These are phyloP conservation scores for Trametes meyenii DNA, from an alignment of 768 basidiomycete species.

Conservation along the genomic window DNA sequence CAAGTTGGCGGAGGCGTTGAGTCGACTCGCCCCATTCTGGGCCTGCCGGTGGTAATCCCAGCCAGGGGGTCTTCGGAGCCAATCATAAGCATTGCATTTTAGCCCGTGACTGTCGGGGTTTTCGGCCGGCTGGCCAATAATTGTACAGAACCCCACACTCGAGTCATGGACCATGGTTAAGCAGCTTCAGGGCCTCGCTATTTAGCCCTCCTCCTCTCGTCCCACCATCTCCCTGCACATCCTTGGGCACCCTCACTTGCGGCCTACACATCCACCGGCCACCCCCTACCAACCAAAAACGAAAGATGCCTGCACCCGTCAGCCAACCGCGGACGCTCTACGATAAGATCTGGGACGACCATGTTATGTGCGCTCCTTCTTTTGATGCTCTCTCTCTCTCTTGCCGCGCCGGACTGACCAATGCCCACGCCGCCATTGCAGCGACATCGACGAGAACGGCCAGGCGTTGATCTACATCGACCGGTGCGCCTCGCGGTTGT, in stretches of 20 bases:
- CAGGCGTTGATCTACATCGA: slow-evolving; percentile 78
- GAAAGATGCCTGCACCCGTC: slow-evolving; percentile 59
- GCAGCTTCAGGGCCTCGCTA: no score
- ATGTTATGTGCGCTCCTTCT: slow-evolving; percentile 70
- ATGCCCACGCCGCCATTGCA: slow-evolving; percentile 33
- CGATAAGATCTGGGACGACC: slow-evolving; percentile 98
- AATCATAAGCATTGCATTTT: background rate
- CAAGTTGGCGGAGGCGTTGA: no score
- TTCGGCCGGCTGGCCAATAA: background rate
- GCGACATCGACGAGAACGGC: slow-evolving; percentile 74
- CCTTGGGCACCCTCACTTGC: no score
- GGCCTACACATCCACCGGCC: background rate
- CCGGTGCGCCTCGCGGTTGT: slow-evolving; percentile 34
- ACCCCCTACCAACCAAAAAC: background rate
- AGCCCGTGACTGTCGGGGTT: background rate
- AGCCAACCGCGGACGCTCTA: slow-evolving; percentile 83
- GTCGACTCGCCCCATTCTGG: no score
- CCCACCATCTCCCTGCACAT: no score
- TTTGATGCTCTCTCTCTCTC: background rate
- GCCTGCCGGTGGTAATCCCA: no score
- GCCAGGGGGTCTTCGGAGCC: no score
- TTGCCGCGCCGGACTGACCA: background rate
- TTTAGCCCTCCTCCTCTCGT: no score
- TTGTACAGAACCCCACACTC: background rate
- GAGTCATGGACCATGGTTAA: no score